Conservation (phyloP, 2,329 filamentous ascomycete genomes). For the Arthroderma uncinatum region DNA sequence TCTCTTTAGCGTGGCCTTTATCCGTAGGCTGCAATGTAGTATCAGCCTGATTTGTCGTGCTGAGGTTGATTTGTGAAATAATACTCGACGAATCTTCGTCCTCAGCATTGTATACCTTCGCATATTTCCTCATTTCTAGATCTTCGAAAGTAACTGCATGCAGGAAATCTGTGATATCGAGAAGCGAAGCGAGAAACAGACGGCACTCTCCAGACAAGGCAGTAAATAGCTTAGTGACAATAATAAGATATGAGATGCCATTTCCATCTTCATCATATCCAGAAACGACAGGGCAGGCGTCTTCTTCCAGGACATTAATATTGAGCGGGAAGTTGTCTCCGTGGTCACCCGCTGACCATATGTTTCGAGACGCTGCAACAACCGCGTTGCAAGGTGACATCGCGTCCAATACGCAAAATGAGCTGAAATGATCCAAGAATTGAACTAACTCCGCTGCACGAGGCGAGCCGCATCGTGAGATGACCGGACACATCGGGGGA, state of each 20-base stretch:
- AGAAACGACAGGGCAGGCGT: conserved; percentile 18
- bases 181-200: conserved; percentile 19
- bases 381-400: conserved; percentile 17
- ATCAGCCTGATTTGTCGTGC: background rate
- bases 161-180: conserved; percentile 23
- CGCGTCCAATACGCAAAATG: conserved; percentile 21
- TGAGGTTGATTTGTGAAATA: background rate
- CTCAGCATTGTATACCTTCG: background rate
- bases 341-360: conserved; percentile 16
- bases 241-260: conserved; percentile 19
- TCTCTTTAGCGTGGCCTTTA: background rate
- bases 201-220: conserved; percentile 16
- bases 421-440: conserved; percentile 20
- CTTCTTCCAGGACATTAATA: conserved; percentile 15
- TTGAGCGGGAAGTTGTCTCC: conserved; percentile 20
- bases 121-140: conserved; percentile 8
- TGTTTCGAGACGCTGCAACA: conserved; percentile 17
- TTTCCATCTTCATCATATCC: conserved; percentile 19
- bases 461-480: background rate
- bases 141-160: conserved; percentile 18
- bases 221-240: conserved; percentile 19
- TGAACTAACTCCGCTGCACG: background rate
- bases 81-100: background rate
- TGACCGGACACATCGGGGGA: background rate
- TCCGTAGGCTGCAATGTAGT: background rate